phyloP scores from a whole-genome alignment of 768 basidiomycete species.

The Collybia mongolica region DNA sequence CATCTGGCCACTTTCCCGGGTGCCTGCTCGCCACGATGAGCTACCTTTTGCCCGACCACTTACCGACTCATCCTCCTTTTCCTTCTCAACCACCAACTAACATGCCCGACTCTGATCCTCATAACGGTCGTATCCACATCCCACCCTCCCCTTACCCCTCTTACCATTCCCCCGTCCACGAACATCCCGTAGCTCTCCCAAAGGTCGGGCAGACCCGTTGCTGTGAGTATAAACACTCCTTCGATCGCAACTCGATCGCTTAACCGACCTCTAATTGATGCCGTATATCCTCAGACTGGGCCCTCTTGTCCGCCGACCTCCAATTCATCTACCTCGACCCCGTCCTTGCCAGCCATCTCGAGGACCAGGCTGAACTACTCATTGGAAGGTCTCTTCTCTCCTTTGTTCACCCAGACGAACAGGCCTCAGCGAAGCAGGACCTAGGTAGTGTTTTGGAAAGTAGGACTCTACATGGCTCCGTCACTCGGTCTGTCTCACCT shows the following conservation, averaged over 20 bases:
- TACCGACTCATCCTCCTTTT: neutral
- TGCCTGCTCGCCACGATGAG: slow-evolving; percentile 16
- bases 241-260: slow-evolving; percentile 28
- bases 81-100: slow-evolving; percentile 7
- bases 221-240: slow-evolving; percentile 48
- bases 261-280: slow-evolving; percentile 13
- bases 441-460: slow-evolving; percentile 71
- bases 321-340: slow-evolving; percentile 85
- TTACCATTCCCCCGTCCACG: slow-evolving; percentile 29
- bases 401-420: slow-evolving; percentile 87
- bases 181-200: slow-evolving; percentile 37
- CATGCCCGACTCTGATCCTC: slow-evolving; percentile 7
- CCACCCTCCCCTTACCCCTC: slow-evolving; percentile 11
- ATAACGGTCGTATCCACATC: slow-evolving; percentile 12
- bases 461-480: slow-evolving; percentile 78
- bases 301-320: slow-evolving; percentile 73
- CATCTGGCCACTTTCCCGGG: slow-evolving; percentile 4
- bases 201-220: slow-evolving; percentile 74
- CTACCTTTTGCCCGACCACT: slow-evolving; percentile 17
- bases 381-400: slow-evolving; percentile 69
- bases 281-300: slow-evolving; percentile 60
- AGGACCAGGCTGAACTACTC: slow-evolving; percentile 64
- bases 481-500: slow-evolving; percentile 56
- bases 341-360: slow-evolving; percentile 70
- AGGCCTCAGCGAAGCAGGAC: slow-evolving; percentile 70